A percentile compares a stretch with the other conserved stretches of the same genome.
Evolutionary conservation across 441 rosid species (phyloP).

Genomic region (Lepidium campestre): DNA sequence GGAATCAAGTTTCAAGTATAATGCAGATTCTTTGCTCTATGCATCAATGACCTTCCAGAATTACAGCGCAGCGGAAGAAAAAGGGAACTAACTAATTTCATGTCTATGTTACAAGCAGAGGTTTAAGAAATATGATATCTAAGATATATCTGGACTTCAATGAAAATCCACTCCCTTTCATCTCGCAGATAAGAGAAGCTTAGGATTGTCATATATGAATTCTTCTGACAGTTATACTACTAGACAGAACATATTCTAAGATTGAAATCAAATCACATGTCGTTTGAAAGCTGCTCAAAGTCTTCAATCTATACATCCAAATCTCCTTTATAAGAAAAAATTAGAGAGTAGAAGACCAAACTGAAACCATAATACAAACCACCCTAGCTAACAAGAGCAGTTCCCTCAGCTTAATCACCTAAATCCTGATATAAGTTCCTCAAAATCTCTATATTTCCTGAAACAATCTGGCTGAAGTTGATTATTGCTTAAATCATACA

Average conservation of each 20-base stretch:
- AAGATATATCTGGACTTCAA: background rate
- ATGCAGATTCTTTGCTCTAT: background rate
- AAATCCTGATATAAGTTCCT: background rate
- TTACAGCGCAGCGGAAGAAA: background rate
- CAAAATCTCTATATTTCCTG: background rate
- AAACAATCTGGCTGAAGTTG: background rate
- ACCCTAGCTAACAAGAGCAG: background rate
- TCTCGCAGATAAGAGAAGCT: background rate
- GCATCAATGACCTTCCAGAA: background rate
- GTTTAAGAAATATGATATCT: background rate
- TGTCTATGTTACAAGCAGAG: background rate
- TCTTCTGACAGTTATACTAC: background rate
- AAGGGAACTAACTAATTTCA: background rate
- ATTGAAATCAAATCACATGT: background rate
- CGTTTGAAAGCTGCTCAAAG: background rate
- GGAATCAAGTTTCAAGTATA: background rate
- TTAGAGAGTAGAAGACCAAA: background rate
- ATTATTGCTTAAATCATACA: background rate
- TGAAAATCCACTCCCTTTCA: background rate
- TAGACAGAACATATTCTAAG: background rate
- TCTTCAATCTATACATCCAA: background rate
- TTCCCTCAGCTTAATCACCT: slow-evolving; percentile 3
- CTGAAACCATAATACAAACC: background rate
- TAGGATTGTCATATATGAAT: background rate
- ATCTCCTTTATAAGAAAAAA: background rate